These are phyloP conservation scores for Sporothrix inflata DNA, from an alignment of 2,329 filamentous ascomycete species.

Conservation along the genomic window DNA sequence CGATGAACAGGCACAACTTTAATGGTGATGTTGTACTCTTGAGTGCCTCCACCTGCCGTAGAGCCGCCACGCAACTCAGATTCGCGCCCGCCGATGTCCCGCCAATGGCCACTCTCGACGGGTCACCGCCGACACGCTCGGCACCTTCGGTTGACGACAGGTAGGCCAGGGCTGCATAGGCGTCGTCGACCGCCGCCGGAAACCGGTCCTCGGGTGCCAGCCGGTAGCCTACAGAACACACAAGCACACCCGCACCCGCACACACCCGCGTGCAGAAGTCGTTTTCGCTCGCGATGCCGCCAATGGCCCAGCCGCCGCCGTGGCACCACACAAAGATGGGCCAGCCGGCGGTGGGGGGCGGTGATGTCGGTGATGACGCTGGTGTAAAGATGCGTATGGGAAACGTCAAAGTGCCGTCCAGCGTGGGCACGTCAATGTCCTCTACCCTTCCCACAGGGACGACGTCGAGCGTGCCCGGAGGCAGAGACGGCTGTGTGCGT, in stretches of 20 bases:
- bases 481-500: constrained; percentile 39
- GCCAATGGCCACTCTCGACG: neutral
- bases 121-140: neutral
- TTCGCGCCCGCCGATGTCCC: constrained; percentile 13
- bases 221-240: constrained; percentile 22
- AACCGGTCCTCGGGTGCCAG: constrained; percentile 16
- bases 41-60: neutral
- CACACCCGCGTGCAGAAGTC: constrained; percentile 43
- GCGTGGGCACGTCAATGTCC: constrained; percentile 38
- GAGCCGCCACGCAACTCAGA: neutral
- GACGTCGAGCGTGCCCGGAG: constrained; percentile 32
- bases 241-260: constrained; percentile 25
- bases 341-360: constrained; percentile 39
- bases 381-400: constrained; percentile 43
- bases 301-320: constrained; percentile 47
- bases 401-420: constrained; percentile 38
- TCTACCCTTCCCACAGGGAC: constrained; percentile 38
- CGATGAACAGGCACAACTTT: neutral
- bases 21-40: neutral
- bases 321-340: constrained; percentile 47
- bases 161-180: constrained; percentile 6
- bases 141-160: neutral
- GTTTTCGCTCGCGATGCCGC: constrained; percentile 42
- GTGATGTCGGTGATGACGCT: constrained; percentile 34
- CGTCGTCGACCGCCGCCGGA: constrained; percentile 9